A percentile compares a stretch with the other conserved stretches of the same genome.
phyloP scores from a whole-genome alignment of 345 rosid species.

The Anacardium occidentale region DNA sequence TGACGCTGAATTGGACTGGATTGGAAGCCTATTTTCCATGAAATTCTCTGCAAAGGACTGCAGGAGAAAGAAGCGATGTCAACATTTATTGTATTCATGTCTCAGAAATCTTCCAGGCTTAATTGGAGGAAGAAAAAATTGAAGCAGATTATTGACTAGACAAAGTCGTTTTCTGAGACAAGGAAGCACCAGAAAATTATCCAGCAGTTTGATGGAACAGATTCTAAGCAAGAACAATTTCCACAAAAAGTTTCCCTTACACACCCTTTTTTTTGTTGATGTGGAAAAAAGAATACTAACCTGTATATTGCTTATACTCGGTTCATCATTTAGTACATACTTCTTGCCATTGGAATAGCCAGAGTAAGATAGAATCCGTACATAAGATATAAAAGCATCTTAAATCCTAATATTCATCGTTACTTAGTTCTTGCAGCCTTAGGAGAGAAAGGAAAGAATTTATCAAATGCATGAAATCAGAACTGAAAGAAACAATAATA shows the following conservation, averaged over 20 bases:
- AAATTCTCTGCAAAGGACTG: neutral
- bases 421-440: neutral
- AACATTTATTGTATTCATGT: neutral
- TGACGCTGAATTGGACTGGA: neutral
- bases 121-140: neutral
- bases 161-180: neutral
- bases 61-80: neutral
- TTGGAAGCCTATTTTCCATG: neutral
- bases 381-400: neutral
- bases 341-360: neutral
- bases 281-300: neutral
- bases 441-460: neutral
- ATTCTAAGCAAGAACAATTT: no score
- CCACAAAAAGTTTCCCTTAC: no score
- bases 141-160: neutral
- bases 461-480: neutral
- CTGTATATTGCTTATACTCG: constrained; percentile 3
- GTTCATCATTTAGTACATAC: neutral
- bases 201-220: no score
- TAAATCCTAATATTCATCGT: neutral
- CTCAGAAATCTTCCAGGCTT: neutral
- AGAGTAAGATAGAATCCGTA: neutral
- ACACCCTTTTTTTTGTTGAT: no score
- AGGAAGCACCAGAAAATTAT: no score
- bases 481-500: neutral